phyloP scores from a whole-genome alignment of 2,329 filamentous ascomycete genomes.

The Fusarium equiseti region DNA sequence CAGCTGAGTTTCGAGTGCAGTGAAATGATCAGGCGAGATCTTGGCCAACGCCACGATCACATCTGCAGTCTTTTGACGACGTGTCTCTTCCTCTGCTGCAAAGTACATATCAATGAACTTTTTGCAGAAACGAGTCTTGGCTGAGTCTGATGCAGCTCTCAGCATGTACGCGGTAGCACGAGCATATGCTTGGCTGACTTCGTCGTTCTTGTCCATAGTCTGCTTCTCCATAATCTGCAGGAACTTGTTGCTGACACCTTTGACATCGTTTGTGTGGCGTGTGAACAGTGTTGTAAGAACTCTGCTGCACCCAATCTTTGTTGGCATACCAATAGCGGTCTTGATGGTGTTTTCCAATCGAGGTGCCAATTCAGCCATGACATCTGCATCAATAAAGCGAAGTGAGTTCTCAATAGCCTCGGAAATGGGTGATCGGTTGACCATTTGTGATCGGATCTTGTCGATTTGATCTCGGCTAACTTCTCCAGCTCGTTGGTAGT shows the following conservation, averaged over 20 bases:
- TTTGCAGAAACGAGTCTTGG: slow-evolving; percentile 64
- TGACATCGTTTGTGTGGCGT: slow-evolving; percentile 79
- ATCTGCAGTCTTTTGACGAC: slow-evolving; percentile 82
- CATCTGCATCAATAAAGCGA: slow-evolving; percentile 81
- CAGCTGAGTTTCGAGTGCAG: slow-evolving; percentile 77
- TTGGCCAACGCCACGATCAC: slow-evolving; percentile 87
- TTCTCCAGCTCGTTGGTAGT: slow-evolving; percentile 90
- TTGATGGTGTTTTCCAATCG: slow-evolving; percentile 84
- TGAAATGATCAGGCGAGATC: slow-evolving; percentile 89
- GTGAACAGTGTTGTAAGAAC: slow-evolving; percentile 88
- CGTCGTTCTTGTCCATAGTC: slow-evolving; percentile 91
- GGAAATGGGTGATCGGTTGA: slow-evolving; percentile 88
- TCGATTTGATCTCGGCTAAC: slow-evolving; percentile 91
- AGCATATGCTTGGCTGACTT: slow-evolving; percentile 90
- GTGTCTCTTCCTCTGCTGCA: slow-evolving; percentile 79
- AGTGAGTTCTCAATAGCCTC: slow-evolving; percentile 92
- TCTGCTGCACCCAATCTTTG: slow-evolving; percentile 90
- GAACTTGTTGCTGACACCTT: slow-evolving; percentile 79
- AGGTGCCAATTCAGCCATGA: slow-evolving; percentile 80
- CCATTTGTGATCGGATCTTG: slow-evolving; percentile 82
- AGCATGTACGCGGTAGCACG: slow-evolving; percentile 88
- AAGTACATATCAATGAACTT: slow-evolving; percentile 80
- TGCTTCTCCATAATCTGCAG: slow-evolving; percentile 83
- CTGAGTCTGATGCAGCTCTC: slow-evolving; percentile 64
- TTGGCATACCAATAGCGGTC: slow-evolving; percentile 88